These are phyloP conservation scores for Aspergillus ellipticus DNA, from an alignment of 495 filamentous ascomycete genomes.

Conservation along the genomic window DNA sequence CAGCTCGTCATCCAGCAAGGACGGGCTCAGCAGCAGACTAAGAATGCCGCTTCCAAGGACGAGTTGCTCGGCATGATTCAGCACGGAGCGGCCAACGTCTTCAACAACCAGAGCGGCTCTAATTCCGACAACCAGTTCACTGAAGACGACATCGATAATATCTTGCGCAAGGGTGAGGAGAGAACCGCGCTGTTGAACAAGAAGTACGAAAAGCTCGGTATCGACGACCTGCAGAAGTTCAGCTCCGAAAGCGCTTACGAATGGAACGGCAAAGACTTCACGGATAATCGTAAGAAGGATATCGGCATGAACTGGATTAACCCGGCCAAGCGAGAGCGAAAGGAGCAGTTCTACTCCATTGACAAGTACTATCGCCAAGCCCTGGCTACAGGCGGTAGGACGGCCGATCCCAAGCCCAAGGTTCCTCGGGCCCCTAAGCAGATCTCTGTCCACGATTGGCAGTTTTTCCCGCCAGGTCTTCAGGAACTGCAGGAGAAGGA, in stretches of 20 bases:
- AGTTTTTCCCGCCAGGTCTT: conserved; percentile 85
- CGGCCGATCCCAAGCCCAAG: conserved; percentile 87
- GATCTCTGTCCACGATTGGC: conserved; percentile 87
- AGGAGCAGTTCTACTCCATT: conserved; percentile 96
- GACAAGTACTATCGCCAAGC: conserved; percentile 98
- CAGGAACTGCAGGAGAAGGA: conserved; percentile 92
- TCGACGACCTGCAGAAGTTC: conserved; percentile 98
- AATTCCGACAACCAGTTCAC: conserved; percentile 59
- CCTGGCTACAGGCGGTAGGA: conserved; percentile 76
- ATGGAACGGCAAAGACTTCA: conserved; percentile 97
- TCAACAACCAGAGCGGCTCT: conserved; percentile 62
- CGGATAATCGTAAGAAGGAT: conserved; percentile 83
- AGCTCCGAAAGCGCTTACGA: conserved; percentile 95
- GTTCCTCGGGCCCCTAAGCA: conserved; percentile 96
- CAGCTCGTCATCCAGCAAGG: conserved; percentile 99
- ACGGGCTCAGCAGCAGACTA: conserved; percentile 84
- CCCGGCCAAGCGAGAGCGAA: conserved; percentile 95
- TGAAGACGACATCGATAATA: conserved; percentile 86
- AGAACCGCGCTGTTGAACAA: conserved; percentile 85
- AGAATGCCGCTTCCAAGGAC: conserved; percentile 87
- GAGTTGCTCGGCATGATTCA: conserved; percentile 98
- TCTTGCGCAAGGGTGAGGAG: conserved; percentile 82
- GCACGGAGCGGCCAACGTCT: conserved; percentile 92
- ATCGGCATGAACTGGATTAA: conserved; percentile 98
- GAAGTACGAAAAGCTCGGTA: conserved; percentile 94